phyloP scores from a whole-genome alignment of 768 basidiomycete species.

The Boletus vermiculosoides region DNA sequence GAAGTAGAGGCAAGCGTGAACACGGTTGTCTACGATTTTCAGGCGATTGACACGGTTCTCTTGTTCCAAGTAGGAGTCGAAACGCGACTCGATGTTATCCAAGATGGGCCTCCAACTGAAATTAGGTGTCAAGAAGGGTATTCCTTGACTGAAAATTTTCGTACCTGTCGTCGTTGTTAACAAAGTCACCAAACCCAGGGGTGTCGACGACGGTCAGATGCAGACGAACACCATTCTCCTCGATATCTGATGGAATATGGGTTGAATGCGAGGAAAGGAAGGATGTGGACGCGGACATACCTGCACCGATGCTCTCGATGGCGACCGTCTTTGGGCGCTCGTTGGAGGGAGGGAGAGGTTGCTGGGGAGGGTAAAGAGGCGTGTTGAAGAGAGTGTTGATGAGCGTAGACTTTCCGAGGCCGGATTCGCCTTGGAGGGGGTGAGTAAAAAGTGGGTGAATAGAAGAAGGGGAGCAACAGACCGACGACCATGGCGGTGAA shows the following conservation, averaged over 20 bases:
- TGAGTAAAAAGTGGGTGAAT: slow-evolving; percentile 11
- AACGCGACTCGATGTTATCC: slow-evolving; percentile 97
- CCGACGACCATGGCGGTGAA: slow-evolving; percentile 99
- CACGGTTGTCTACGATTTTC: slow-evolving; percentile 94
- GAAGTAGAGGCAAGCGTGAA: slow-evolving; percentile 99
- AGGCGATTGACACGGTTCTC: slow-evolving; percentile 96
- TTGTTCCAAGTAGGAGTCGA: slow-evolving; percentile 96
- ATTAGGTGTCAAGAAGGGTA: slow-evolving; percentile 18
- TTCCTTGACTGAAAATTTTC: slow-evolving; percentile 20
- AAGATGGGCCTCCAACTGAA: slow-evolving; percentile 96
- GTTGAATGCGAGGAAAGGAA: slow-evolving; percentile 8
- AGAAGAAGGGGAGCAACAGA: slow-evolving; percentile 44
- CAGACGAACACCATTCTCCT: slow-evolving; percentile 95
- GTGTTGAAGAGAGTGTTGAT: slow-evolving; percentile 99
- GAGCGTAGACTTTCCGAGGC: slow-evolving; percentile 97
- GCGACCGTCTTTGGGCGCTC: slow-evolving; percentile 92
- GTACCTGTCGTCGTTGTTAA: slow-evolving; percentile 98
- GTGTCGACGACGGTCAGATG: slow-evolving; percentile 99
- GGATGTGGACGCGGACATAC: slow-evolving; percentile 41
- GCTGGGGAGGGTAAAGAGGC: slow-evolving; percentile 87
- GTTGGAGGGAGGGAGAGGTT: slow-evolving; percentile 76
- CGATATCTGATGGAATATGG: slow-evolving; percentile 71
- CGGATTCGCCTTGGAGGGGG: slow-evolving; percentile 79
- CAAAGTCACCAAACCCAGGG: slow-evolving; percentile 98
- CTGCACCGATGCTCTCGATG: slow-evolving; percentile 98